Evolutionary conservation across 257 asterid species (phyloP), one percentile per base, ranked within the genome.

Genomic region (Lycium barbarum): DNA sequence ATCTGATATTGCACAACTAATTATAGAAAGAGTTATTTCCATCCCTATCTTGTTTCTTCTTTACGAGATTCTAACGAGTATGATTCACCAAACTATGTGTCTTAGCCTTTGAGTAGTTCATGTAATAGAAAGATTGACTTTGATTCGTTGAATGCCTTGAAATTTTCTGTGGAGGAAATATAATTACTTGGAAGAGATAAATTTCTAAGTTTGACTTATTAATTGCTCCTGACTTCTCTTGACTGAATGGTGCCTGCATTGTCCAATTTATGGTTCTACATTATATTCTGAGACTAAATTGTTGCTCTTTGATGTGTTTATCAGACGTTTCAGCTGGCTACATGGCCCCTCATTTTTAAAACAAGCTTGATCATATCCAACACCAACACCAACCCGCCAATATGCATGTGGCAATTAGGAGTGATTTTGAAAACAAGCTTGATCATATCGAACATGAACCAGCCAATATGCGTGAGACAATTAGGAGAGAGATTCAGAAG

Each of bases 261-360:
- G 22, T 59, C 7, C 26, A 17, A 59, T 18, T 18, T 18, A 59
- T 58, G 65, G n/a, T 59, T 59, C 11, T 59, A 7, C 65, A 18
- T 59, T 18, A 26, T 59, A 17, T 18, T 7, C 18, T 59, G 65
- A 59, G 65, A 59, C 65, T 59, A 59, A 59, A 59, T 17, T 59
- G 20, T 59, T 59, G 33, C 33, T 59, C 12, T 59, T 26, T 26
- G 33, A 26, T 26, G 18, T 59, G 18, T 9, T 84, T 49, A 72
- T 79, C 20, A 58, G 79, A 76, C 55, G 84, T 86, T 87, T 87
- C 89, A 88, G 90, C 81, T 65, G 89, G 86, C 63, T 87, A 55
- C 35, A 26, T 80, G 85, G 83, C 7, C 5, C 51, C 26, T 11
- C 83, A 58, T 4, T 70, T 55, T 61, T 79, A 82, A 83, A 18